Base-by-base conservation (phyloP, 2,329 filamentous ascomycete genomes). In the Tolypocladium guangdongense region DNA sequence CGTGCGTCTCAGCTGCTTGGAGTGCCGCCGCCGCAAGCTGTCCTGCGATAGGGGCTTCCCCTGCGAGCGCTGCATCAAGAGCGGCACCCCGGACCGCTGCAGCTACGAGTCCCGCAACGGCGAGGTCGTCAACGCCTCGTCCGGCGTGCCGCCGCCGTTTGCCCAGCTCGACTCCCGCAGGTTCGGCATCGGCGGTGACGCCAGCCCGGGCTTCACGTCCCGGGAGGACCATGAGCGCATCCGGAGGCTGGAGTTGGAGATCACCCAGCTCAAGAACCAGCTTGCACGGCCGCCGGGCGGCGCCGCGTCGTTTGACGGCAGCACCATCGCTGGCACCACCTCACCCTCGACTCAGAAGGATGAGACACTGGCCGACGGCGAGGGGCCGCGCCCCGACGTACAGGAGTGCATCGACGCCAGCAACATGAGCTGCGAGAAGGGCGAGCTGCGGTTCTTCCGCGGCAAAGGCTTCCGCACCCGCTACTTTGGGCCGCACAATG, bases 41-140 rank as follows among this genome's bases (percentile, higher is more conserved):
- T 82, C 79, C 30, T 83, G 80, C 64, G 81, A 82, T 65, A 73
- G 80, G 56, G 80, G 80, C 63, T 74, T 82, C 59, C 80, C 80
- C 27, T 83, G 80, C 62, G 78, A 82, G 65, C 76, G 80, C 48
- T 83, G 80, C 65, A 74, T 82, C 65, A 82, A 82, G 67, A 82
- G 78, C 56, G 79, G 78, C 60, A 83, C 79, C 32, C 75, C 79
- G 22, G 80, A 82, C 51, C 74, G 76, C 18, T 83, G 80, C 67
- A 79, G 75, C 57, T 83, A 82, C 61, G 80, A 83, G 65, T 76
- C 78, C 33, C 78, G 74, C 68, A 77, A 69, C 50, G 73, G 76
- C 52, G 75, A 77, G 60, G 68, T 79, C 55, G 68, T 77, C 57
- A 73, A 76, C 53, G 68, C 74, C 62, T 70, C 71, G 52, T 71